Base-by-base conservation (phyloP, 352 stramenopile species). In the Phytophthora pistaciae region DNA sequence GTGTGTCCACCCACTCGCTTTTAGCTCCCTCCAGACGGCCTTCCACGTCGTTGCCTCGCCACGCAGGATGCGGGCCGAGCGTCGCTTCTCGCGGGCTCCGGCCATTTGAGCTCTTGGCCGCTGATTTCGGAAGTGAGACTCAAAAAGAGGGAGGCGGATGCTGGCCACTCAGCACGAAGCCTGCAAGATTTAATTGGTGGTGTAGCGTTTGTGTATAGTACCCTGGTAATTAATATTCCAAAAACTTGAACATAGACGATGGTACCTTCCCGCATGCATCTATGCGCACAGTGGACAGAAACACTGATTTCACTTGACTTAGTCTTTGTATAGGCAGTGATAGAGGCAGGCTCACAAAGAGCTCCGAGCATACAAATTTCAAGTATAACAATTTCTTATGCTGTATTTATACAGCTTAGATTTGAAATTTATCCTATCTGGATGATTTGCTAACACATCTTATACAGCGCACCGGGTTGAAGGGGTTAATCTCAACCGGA, bases 371-470 rank as follows among this genome's bases (percentile, higher is more conserved):
- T 27, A 27, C 25, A 27, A 27, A 27, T 27, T 27, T 27, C 25
- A 27, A 27, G 25, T 27, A 16, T 14, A 42, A 29, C 25, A 29
- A 29, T 29, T 29, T 29, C 25, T 29, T 29, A 29, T 29, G 25
- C 23, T 40, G 50, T 56, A 56, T n/a, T 56, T 40, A 56, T 56
- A 38, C 50, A 56, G 11, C 8, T 38, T 56, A 56, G 20, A 56
- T 36, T 56, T 56, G 20, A 4, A 56, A 11, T 21, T 21, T 38
- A 40, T 21, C 50, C 18, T 56, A 23, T 56, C 25, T 5, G 40
- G 21, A 21, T 25, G 50, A 56, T 56, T 56, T 56, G 50, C 50
- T 56, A 40, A 56, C 25, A 9, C 25, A 56, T 36, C 50, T 56
- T 40, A 42, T 56, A 56, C 50, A 56, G 50, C 11, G 3, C 25